A percentile compares a stretch with the other conserved stretches of the same genome.
These are phyloP conservation scores for Dichotomopilus funicola DNA, from an alignment of 2,329 filamentous ascomycete species.

Conservation along the genomic window DNA sequence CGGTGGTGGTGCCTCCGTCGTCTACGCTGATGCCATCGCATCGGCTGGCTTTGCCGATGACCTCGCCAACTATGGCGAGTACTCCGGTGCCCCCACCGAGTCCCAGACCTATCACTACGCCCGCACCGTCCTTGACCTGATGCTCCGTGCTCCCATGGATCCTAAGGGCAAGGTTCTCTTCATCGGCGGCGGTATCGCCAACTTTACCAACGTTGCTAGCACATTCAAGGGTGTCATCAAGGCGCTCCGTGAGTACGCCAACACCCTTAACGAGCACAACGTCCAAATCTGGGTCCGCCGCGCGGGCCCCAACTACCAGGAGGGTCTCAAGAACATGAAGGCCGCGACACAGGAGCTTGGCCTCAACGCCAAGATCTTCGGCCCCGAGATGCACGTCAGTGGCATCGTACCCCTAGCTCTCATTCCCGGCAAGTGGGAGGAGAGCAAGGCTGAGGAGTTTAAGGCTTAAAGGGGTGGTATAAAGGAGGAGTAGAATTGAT, in stretches of 20 bases:
- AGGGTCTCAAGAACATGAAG: conserved; percentile 99
- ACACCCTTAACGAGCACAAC: conserved; percentile 87
- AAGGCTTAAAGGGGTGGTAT: conserved; percentile 37
- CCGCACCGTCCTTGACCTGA: conserved; percentile 90
- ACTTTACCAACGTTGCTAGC: conserved; percentile 99
- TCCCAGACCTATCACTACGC: conserved; percentile 99
- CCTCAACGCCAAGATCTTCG: conserved; percentile 60
- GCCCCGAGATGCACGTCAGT: conserved; percentile 87
- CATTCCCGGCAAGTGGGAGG: conserved; percentile 56
- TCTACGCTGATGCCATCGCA: conserved; percentile 98
- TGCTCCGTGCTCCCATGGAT: conserved; percentile 81
- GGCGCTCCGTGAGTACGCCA: conserved; percentile 83
- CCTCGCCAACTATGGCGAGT: conserved; percentile 99
- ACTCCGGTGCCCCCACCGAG: conserved; percentile 97
- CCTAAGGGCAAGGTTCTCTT: conserved; percentile 97
- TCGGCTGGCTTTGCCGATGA: conserved; percentile 92
- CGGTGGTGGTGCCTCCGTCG: conserved; percentile 98
- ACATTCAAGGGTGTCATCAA: conserved; percentile 99
- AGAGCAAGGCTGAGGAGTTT: conserved; percentile 57
- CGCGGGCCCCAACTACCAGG: conserved; percentile 97
- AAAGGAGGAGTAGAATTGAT: conserved; percentile 1
- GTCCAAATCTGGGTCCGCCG: conserved; percentile 92
- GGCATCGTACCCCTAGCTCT: conserved; percentile 94
- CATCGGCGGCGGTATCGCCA: conserved; percentile 99
- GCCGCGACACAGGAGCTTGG: conserved; percentile 87